Evolutionary conservation across 2,329 filamentous ascomycete genomes (phyloP), one percentile per base, ranked within the genome.

Genomic region (Colletotrichum simmondsii): DNA sequence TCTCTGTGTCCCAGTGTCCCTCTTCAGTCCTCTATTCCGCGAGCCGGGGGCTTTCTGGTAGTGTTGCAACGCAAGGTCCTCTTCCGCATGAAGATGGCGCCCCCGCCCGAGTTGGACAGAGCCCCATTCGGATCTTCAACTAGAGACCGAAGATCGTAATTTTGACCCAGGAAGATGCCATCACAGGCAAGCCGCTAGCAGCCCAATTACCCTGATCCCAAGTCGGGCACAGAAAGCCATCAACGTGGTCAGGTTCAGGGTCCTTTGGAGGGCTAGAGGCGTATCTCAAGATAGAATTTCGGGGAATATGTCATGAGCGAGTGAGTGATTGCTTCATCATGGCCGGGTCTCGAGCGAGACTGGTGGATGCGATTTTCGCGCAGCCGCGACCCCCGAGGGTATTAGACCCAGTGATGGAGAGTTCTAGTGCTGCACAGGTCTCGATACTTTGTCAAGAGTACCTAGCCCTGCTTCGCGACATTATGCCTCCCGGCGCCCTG

Each of bases 131-230:
- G 71, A 73, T 73, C 71, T 65, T 73, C 71, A 65, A 62, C 57
- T 71, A 65, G 66, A 73, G 46, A 58, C 66, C 24, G 71, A 65
- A 65, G 71, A 73, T 73, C 71, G 30, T 67, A 73, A 73, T 73
- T 22, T 73, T 52, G 56, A 73, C 60, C 66, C 52, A 65, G 66
- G 46, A 65, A 71, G 53, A 73, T 70, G 71, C 67, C 67, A 65
- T 71, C 61, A 65, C 60, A 70, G 28, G 54, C 60, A 69, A 35
- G 53, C 70, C 61, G 56, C 66, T 62, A 65, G 71, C 66, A 65
- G 66, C 71, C 71, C 67, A 65, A 58, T 24, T 32, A 42, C 61
- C 46, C 66, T 56, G 35, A 65, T 14, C 56, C 24, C 32, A 32
- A 42, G 32, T 73, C 28, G 49, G 66, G 71, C 71, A 57, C 59